These are phyloP conservation scores for Wallacemonas sp. DNA, from an alignment of 208 protist genomes.

Conservation along the genomic window DNA sequence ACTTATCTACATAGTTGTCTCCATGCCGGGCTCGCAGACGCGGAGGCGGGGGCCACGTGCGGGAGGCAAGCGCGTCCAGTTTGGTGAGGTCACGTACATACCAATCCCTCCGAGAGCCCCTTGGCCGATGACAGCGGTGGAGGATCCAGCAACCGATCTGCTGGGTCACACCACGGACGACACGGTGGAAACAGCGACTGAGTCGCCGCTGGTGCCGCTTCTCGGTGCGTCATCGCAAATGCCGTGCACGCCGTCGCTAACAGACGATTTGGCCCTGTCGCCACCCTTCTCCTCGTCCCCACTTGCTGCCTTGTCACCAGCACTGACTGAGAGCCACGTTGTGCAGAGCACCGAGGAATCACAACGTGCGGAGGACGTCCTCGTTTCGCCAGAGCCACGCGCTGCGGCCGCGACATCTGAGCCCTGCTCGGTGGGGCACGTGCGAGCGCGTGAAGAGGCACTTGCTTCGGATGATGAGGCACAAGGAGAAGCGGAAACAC, in stretches of 20 bases:
- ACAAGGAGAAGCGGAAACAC: neutral
- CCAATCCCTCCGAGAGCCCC: conserved; percentile 18
- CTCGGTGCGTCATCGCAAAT: neutral
- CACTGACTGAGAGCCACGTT: no score
- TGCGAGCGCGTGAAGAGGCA: no score
- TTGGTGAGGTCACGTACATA: conserved; percentile 21
- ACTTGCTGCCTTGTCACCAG: no score
- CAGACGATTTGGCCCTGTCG: neutral
- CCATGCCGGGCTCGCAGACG: neutral
- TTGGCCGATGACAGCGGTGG: no score
- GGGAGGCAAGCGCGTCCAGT: conserved; percentile 16
- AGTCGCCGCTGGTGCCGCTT: neutral
- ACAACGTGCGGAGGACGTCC: no score
- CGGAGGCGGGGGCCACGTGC: neutral
- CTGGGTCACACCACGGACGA: neutral
- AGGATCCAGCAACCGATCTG: neutral
- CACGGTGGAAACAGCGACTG: no score
- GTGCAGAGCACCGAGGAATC: no score
- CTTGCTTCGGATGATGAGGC: neutral
- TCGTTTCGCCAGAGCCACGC: no score
- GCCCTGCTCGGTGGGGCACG: no score
- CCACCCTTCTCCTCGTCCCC: no score
- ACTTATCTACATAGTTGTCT: no score
- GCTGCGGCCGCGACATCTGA: no score
- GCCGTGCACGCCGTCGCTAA: neutral